Conservation (phyloP, 371 early-diverging fungal species). For the Actinomortierella ambigua region DNA sequence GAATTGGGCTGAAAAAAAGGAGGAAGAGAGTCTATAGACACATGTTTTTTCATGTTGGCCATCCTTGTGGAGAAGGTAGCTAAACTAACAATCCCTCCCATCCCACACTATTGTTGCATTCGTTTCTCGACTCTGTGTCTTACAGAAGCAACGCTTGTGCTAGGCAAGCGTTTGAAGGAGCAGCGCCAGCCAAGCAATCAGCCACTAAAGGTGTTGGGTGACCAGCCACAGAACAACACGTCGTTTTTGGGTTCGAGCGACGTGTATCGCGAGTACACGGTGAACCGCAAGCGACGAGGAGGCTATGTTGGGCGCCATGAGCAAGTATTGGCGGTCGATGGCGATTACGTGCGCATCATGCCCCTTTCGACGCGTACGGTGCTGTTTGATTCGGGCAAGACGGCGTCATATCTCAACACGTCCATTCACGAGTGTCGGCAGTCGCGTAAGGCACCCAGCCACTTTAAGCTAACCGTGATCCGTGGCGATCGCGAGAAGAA, state of each 20-base stretch:
- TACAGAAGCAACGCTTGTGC: slow-evolving; percentile 5
- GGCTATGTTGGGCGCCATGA: slow-evolving; percentile 85
- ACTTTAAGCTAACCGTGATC: slow-evolving; percentile 76
- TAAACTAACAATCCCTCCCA: too few species aligned
- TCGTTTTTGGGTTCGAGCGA: slow-evolving; percentile 31
- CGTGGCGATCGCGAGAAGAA: slow-evolving; percentile 68
- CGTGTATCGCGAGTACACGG: slow-evolving; percentile 57
- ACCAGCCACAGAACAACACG: not conserved
- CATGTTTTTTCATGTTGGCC: too few species aligned
- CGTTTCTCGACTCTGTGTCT: slow-evolving; percentile 8
- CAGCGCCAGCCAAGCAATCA: not conserved
- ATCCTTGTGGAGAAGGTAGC: too few species aligned
- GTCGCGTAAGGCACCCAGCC: slow-evolving; percentile 72
- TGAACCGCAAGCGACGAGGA: slow-evolving; percentile 74
- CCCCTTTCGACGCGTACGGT: slow-evolving; percentile 82
- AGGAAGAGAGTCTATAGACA: too few species aligned
- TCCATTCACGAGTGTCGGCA: slow-evolving; percentile 79
- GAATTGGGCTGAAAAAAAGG: not conserved
- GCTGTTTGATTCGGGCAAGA: slow-evolving; percentile 79
- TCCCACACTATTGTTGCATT: too few species aligned
- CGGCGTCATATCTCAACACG: slow-evolving; percentile 82
- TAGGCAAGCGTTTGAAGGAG: slow-evolving; percentile 6
- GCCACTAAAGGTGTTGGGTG: too few species aligned
- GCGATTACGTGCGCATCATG: slow-evolving; percentile 91
- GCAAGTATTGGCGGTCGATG: slow-evolving; percentile 90